These are phyloP conservation scores for Haematococcus lacustris DNA, from an alignment of 139 green algal genomes.

Conservation along the genomic window DNA sequence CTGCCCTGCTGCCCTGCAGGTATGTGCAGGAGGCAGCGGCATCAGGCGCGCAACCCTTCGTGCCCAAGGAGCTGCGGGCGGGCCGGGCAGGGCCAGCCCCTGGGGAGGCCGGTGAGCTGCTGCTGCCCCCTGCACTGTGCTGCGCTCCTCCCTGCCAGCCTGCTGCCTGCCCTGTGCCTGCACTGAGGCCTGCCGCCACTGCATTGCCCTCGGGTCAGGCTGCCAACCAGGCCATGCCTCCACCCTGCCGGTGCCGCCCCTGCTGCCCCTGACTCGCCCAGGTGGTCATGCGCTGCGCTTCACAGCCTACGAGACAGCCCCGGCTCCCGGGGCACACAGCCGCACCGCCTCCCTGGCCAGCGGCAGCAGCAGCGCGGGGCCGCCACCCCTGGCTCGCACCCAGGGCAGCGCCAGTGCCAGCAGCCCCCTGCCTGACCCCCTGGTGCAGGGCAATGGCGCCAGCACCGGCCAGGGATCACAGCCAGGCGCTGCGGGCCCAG, in stretches of 20 bases:
- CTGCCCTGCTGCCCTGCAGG: neutral
- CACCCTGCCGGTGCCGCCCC: neutral
- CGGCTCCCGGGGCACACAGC: neutral
- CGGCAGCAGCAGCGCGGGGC: no score
- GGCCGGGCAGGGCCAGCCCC: neutral
- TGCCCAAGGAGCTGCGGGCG: slow-evolving; percentile 39
- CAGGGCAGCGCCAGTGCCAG: no score
- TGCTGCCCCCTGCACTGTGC: neutral
- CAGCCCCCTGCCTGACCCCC: no score
- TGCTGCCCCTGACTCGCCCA: neutral
- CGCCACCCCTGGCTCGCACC: no score
- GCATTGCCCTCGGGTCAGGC: neutral
- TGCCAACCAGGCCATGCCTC: neutral
- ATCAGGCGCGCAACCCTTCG: slow-evolving; percentile 54
- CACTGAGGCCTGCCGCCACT: neutral
- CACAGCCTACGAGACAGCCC: neutral
- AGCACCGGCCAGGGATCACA: no score
- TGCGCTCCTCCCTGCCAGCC: neutral
- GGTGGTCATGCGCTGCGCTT: neutral
- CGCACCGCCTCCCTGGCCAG: neutral
- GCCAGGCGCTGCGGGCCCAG: no score
- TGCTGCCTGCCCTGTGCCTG: neutral
- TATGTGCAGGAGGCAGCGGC: slow-evolving; percentile 17
- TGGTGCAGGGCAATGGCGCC: no score
- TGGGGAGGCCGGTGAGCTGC: neutral